phyloP scores from a whole-genome alignment of 257 asterid species.

The Henckelia pumila region DNA sequence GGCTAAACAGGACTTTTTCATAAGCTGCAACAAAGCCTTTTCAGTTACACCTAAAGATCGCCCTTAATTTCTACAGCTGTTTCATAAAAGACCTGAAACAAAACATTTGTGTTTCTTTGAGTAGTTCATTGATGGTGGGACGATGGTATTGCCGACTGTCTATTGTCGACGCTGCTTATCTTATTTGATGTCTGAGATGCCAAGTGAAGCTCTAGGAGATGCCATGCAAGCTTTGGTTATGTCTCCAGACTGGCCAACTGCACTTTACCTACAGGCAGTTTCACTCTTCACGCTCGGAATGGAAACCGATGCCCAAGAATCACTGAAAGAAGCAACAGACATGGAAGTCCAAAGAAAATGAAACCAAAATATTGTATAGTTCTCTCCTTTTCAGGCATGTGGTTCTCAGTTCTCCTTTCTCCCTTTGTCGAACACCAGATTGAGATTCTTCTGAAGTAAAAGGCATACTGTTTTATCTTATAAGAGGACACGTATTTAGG shows the following conservation, averaged over 20 bases:
- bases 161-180: conserved; percentile 68
- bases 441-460: no score
- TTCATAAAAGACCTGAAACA: neutral
- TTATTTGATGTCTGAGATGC: conserved; percentile 72
- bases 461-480: no score
- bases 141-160: conserved; percentile 84
- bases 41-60: neutral
- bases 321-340: conserved; percentile 73
- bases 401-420: no score
- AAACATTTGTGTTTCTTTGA: neutral
- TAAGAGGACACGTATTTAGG: no score
- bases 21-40: no score
- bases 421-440: no score
- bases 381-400: conserved; percentile 8
- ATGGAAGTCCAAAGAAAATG: conserved; percentile 64
- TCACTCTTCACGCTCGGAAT: conserved; percentile 70
- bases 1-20: neutral
- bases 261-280: conserved; percentile 77
- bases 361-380: conserved; percentile 31
- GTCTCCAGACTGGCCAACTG: conserved; percentile 85
- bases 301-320: conserved; percentile 84
- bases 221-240: conserved; percentile 83
- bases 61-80: neutral
- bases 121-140: conserved; percentile 81
- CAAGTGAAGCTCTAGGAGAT: conserved; percentile 76